Conservation (phyloP, 352 stramenopile genomes). For the Globisporangium emineosum region DNA sequence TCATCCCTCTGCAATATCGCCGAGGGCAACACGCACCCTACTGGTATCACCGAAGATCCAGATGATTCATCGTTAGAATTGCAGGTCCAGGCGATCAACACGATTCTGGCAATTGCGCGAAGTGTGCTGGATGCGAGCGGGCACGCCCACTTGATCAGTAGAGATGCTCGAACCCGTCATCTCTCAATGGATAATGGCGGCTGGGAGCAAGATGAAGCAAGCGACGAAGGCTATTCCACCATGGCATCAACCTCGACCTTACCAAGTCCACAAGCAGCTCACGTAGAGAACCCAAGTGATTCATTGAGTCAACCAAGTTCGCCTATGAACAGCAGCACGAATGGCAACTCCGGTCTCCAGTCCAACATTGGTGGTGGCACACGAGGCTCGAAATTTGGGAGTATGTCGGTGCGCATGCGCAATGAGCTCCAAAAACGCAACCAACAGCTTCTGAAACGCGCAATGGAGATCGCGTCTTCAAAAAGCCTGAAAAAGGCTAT, state of each 20-base stretch:
- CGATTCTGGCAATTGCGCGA: constrained; percentile 71
- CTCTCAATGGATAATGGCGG: constrained; percentile 83
- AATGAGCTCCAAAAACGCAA: constrained; percentile 84
- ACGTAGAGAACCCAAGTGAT: neutral
- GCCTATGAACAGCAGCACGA: neutral
- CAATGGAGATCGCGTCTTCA: constrained; percentile 72
- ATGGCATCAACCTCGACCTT: neutral
- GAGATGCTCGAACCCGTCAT: constrained; percentile 67
- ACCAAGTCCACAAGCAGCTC: neutral
- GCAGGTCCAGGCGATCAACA: constrained; percentile 66
- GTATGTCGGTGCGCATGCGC: constrained; percentile 68
- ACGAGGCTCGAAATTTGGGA: constrained; percentile 36
- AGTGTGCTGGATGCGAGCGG: constrained; percentile 87
- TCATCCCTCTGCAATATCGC: constrained; percentile 69
- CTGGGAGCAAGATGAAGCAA: constrained; percentile 79
- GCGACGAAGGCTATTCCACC: constrained; percentile 5
- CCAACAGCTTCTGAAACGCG: constrained; percentile 74
- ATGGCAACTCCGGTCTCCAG: neutral
- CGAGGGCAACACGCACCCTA: constrained; percentile 38
- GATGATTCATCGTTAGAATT: constrained; percentile 39
- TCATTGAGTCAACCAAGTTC: constrained; percentile 7
- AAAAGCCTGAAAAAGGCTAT: constrained; percentile 88
- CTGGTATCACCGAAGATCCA: constrained; percentile 26
- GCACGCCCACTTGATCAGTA: constrained; percentile 81
- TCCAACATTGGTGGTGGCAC: neutral